Evolutionary conservation across 495 filamentous ascomycete species (phyloP).

Genomic region (Venustampulla echinocandica): DNA sequence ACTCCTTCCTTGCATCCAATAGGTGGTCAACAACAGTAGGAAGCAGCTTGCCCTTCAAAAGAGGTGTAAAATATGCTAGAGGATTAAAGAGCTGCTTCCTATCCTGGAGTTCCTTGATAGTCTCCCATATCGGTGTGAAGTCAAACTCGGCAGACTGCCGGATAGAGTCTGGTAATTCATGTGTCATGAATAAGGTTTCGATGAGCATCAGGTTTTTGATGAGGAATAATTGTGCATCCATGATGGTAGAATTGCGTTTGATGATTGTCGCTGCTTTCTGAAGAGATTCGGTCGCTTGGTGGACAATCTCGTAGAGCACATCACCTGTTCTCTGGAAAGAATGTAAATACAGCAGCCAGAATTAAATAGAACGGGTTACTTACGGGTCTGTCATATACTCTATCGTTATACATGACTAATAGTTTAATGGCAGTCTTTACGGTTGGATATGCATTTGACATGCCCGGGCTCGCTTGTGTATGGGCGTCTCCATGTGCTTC

Average conservation of each 20-base stretch:
- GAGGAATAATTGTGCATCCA: constrained; percentile 63
- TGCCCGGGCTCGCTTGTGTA: neutral
- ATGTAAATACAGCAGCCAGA: constrained; percentile 7
- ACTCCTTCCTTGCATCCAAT: constrained; percentile 69
- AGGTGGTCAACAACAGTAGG: constrained; percentile 57
- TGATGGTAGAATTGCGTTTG: constrained; percentile 45
- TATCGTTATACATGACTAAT: constrained; percentile 26
- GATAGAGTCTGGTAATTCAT: constrained; percentile 76
- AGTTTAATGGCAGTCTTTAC: constrained; percentile 22
- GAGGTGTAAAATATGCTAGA: constrained; percentile 43
- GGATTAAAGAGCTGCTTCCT: constrained; percentile 65
- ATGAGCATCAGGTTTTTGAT: constrained; percentile 86
- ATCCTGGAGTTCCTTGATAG: constrained; percentile 64
- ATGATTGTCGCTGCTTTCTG: constrained; percentile 39
- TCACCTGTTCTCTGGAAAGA: constrained; percentile 37
- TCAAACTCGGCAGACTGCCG: constrained; percentile 59
- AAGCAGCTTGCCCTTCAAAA: constrained; percentile 48
- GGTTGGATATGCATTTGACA: constrained; percentile 21
- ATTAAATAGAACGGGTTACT: constrained; percentile 5
- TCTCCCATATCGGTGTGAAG: constrained; percentile 70
- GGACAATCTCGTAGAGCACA: constrained; percentile 30
- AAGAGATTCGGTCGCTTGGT: constrained; percentile 40
- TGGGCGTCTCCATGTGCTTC: constrained; percentile 34
- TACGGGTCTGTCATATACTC: constrained; percentile 37
- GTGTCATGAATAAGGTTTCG: constrained; percentile 83